Conservation (phyloP, 306 rosid genomes). For the Cercis canadensis region DNA sequence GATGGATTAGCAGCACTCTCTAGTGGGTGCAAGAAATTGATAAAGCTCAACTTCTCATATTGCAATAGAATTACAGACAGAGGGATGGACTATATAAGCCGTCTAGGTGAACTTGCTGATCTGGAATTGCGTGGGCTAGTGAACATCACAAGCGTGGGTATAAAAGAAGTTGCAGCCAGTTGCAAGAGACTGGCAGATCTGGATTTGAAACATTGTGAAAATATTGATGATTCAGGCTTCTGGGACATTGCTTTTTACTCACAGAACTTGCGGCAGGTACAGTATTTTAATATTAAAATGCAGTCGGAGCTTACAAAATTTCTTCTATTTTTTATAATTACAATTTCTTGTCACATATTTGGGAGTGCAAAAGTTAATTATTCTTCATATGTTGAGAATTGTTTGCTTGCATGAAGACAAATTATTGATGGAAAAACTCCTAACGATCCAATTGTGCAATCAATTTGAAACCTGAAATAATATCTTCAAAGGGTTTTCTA, state of each 20-base stretch:
- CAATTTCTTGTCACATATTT: conserved; percentile 7
- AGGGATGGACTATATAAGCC: conserved; percentile 55
- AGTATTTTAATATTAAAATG: background rate
- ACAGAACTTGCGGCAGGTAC: conserved; percentile 66
- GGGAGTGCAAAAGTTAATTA: background rate
- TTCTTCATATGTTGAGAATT: background rate
- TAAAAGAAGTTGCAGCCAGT: conserved; percentile 52
- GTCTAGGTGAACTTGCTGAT: conserved; percentile 52
- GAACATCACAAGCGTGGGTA: conserved; percentile 59
- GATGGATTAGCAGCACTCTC: conserved; percentile 62
- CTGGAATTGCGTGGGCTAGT: conserved; percentile 66
- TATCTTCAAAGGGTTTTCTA: no score
- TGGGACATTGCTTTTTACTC: conserved; percentile 63
- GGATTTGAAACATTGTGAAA: conserved; percentile 66
- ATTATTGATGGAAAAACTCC: conserved; percentile 1
- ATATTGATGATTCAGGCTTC: conserved; percentile 63
- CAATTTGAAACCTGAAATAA: no score
- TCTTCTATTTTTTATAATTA: no score
- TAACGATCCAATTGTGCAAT: no score
- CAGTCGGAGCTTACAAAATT: background rate
- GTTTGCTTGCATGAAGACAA: background rate
- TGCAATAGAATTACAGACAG: conserved; percentile 62
- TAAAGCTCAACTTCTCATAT: conserved; percentile 66
- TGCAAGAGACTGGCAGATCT: conserved; percentile 66
- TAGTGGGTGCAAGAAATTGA: conserved; percentile 59